Conservation (phyloP, 2,329 filamentous ascomycete genomes). For the Aspergillus sojae region DNA sequence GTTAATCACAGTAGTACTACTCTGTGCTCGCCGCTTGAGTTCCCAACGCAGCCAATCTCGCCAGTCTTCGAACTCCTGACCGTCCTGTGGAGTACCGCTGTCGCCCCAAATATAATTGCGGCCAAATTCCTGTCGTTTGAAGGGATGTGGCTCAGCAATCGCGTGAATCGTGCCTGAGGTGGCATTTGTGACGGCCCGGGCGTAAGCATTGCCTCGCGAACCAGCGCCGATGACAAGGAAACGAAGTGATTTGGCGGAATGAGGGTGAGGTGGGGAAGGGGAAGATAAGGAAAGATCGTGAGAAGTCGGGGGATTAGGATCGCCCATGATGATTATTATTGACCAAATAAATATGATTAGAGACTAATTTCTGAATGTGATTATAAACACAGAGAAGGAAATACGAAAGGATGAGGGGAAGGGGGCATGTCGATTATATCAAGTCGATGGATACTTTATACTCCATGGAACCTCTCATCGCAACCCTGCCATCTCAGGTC, state of each 20-base stretch:
- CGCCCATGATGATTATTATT: neutral
- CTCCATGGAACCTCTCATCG: neutral
- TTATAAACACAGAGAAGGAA: neutral
- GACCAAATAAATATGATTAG: neutral
- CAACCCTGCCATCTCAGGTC: neutral
- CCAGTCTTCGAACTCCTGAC: slow-evolving; percentile 75
- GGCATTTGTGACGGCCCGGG: slow-evolving; percentile 64
- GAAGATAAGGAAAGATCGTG: neutral
- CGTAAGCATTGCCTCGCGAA: slow-evolving; percentile 75
- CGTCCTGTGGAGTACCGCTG: slow-evolving; percentile 50
- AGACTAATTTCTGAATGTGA: neutral
- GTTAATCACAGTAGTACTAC: no score
- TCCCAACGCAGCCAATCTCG: slow-evolving; percentile 76
- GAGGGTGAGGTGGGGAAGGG: slow-evolving; percentile 3
- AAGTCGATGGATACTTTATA: neutral
- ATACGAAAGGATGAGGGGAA: neutral
- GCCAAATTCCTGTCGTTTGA: slow-evolving; percentile 74
- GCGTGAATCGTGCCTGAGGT: slow-evolving; percentile 71
- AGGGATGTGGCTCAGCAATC: slow-evolving; percentile 78
- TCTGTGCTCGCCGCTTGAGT: slow-evolving; percentile 56
- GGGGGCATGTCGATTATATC: neutral
- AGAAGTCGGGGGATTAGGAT: neutral
- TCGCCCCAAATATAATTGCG: slow-evolving; percentile 71
- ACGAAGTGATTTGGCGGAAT: slow-evolving; percentile 48
- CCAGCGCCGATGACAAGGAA: slow-evolving; percentile 83